Evolutionary conservation across 257 asterid genomes (phyloP).

Genomic region (Jacaranda copaia): DNA sequence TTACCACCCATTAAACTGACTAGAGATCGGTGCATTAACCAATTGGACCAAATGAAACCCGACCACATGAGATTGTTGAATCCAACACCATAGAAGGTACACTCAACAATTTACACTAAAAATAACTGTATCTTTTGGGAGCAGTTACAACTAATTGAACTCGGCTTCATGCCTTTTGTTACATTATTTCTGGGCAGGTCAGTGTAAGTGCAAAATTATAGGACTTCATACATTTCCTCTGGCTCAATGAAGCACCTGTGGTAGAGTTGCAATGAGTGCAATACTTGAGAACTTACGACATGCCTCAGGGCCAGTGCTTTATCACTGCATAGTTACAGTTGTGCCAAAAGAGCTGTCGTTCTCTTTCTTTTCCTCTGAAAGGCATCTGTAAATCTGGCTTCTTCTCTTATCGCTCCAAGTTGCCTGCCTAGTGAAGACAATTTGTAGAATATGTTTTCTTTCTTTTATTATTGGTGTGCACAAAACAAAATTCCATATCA

Average conservation of each 20-base stretch:
- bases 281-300: no score
- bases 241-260: constrained; percentile 98
- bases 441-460: neutral
- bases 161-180: neutral
- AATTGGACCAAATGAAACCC: constrained; percentile 82
- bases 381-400: neutral
- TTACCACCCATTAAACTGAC: constrained; percentile 64
- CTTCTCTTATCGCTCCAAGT: neutral
- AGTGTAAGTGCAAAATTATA: constrained; percentile 92
- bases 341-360: neutral
- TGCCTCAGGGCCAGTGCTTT: neutral
- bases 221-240: constrained; percentile 93
- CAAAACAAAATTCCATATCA: no score
- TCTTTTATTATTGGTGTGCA: no score
- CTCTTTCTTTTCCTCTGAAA: neutral
- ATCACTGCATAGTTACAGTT: no score
- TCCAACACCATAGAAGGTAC: constrained; percentile 98
- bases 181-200: constrained; percentile 58
- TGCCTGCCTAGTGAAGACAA: neutral
- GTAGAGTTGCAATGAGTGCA: constrained; percentile 79
- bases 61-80: constrained; percentile 98
- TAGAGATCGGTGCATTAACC: constrained; percentile 79
- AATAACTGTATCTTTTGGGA: neutral
- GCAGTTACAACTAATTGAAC: neutral
- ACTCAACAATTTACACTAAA: neutral